Conservation (phyloP, 495 filamentous ascomycete genomes). For the Aspergillus wentii region DNA sequence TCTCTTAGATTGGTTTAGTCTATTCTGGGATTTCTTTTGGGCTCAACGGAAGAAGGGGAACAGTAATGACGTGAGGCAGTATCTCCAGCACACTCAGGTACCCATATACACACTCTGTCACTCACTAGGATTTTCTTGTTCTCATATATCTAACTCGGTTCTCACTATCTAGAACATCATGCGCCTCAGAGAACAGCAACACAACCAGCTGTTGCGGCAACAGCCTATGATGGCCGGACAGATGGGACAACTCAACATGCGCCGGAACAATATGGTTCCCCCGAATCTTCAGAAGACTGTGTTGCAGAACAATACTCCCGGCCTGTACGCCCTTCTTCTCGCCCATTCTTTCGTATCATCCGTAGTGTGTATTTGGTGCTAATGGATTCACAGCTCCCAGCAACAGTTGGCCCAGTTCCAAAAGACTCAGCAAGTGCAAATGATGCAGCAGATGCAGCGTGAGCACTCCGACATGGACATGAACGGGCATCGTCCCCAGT, state of each 20-base stretch:
- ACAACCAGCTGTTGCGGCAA: conserved; percentile 63
- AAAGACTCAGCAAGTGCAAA: conserved; percentile 58
- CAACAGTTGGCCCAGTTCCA: conserved; percentile 62
- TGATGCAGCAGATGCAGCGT: conserved; percentile 74
- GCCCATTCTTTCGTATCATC: neutral
- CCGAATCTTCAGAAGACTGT: conserved; percentile 63
- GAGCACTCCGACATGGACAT: conserved; percentile 85
- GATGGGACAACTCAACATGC: conserved; percentile 52
- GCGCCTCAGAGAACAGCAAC: conserved; percentile 46
- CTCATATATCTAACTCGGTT: conserved; percentile 12
- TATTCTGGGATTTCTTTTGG: conserved; percentile 93
- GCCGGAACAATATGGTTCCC: conserved; percentile 41
- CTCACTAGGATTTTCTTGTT: conserved; percentile 2
- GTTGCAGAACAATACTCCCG: conserved; percentile 63
- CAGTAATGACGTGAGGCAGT: conserved; percentile 54
- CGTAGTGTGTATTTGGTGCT: conserved; percentile 12
- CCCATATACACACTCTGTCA: conserved; percentile 14
- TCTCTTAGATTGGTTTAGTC: conserved; percentile 88
- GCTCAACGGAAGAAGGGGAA: conserved; percentile 64
- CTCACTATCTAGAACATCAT: conserved; percentile 29
- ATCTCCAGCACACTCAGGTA: conserved; percentile 81
- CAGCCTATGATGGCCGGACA: conserved; percentile 68
- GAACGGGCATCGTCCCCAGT: conserved; percentile 74
- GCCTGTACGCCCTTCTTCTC: conserved; percentile 30
- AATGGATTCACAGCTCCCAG: conserved; percentile 23